A percentile compares a stretch with the other conserved stretches of the same genome.
phyloP scores from a whole-genome alignment of 257 asterid genomes.

The Coffea eugenioides region DNA sequence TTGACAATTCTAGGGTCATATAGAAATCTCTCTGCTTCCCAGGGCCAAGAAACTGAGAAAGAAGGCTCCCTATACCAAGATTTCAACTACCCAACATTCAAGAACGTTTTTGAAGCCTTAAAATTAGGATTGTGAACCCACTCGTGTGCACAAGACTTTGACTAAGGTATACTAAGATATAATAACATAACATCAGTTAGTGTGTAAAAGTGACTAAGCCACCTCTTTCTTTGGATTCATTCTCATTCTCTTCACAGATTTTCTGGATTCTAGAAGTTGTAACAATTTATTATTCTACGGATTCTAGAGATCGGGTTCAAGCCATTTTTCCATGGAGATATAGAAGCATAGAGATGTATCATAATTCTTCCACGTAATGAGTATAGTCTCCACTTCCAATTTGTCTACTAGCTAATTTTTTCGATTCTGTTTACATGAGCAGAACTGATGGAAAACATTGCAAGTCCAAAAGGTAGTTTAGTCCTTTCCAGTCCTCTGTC shows the following conservation, averaged over 20 bases:
- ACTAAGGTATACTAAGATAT: slow-evolving; percentile 19
- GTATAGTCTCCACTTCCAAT: neutral
- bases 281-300: neutral
- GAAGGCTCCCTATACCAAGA: slow-evolving; percentile 2
- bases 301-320: slow-evolving; percentile 41
- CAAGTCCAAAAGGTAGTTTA: slow-evolving; percentile 28
- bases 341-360: neutral
- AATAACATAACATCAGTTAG: neutral
- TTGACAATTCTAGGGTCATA: neutral
- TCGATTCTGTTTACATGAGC: neutral
- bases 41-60: slow-evolving; percentile 5
- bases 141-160: slow-evolving; percentile 44
- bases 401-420: neutral
- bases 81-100: slow-evolving; percentile 32
- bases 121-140: slow-evolving; percentile 40
- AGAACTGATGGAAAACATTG: slow-evolving; percentile 22
- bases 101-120: slow-evolving; percentile 43
- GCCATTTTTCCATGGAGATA: slow-evolving; percentile 32
- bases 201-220: neutral
- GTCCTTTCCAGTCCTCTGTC: slow-evolving; percentile 48
- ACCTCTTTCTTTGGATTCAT: slow-evolving; percentile 1
- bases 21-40: slow-evolving; percentile 1
- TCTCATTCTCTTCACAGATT: slow-evolving; percentile 19
- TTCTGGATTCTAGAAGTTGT: slow-evolving; percentile 29
- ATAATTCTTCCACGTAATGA: slow-evolving; percentile 11